Evolutionary conservation across 345 rosid genomes (phyloP), one percentile per base, ranked within the genome.

Genomic region (Passiflora organensis): DNA sequence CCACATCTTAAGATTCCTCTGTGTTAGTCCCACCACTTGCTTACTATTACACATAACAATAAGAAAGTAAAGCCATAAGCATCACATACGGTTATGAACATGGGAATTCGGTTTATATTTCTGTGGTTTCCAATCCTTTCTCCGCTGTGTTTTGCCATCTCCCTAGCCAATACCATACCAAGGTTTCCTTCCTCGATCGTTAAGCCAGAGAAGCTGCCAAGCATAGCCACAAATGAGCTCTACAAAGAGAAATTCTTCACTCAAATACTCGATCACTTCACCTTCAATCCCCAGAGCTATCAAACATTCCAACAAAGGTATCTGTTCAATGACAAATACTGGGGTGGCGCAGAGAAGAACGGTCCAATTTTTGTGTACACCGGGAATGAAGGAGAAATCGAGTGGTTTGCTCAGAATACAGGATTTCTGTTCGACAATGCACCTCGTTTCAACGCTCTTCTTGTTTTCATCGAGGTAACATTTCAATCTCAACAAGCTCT

Each of bases 241-340:
- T 80, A 70, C 69, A 56, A 23, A 56, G 69, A 74, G 9, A 65
- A 55, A 34, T 85, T 70, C 63, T 78, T 63, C 79, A 78, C 87
- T 15, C 88, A 82, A 58, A 65, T 59, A 17, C 80, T 85, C 0
- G 91, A 85, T 48, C 91, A 82, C 76, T 84, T 82, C 72, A 66
- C 65, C 62, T 80, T 64, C 80, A 68, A 28, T 19, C 78, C 79
- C 5, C 61, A 55, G 13, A 76, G 91, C 66, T 84, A 82, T 48
- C 71, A 78, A 42, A 76, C 53, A 1, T 80, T 83, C 37, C 84
- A 80, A 39, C 79, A 80, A 13, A 65, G 79, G 17, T 83, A 83
- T 53, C 46, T 83, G 12, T 48, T 80, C 49, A 78, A 72, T 55
- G 72, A 71, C 43, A 72, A 67, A 0, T 68, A 56, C 41, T 80